A percentile compares a stretch with the other conserved stretches of the same genome.
Conservation (phyloP, 768 basidiomycete genomes). For the Brasilioporus rufonigricans region DNA sequence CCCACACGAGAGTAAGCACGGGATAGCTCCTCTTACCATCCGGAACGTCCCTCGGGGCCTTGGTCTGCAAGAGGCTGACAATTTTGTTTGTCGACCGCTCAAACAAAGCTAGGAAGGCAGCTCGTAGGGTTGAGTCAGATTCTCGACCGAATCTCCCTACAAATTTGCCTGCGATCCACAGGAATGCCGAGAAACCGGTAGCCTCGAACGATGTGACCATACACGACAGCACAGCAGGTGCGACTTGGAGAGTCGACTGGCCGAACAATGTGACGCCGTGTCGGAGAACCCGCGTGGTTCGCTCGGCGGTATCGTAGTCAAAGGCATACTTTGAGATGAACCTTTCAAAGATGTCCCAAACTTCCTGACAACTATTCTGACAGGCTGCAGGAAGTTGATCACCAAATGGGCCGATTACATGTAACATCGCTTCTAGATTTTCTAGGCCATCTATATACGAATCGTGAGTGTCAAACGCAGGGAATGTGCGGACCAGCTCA, state of each 20-base stretch:
- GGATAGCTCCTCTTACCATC: constrained; percentile 66
- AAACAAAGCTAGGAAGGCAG: constrained; percentile 60
- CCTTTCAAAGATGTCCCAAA: constrained; percentile 80
- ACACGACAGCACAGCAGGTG: constrained; percentile 66
- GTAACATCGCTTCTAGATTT: constrained; percentile 89
- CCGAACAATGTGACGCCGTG: constrained; percentile 84
- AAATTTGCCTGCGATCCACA: constrained; percentile 93
- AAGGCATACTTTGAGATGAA: constrained; percentile 79
- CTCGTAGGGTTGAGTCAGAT: constrained; percentile 52
- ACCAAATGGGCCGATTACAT: constrained; percentile 77
- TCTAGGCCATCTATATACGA: constrained; percentile 70
- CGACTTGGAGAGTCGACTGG: constrained; percentile 57
- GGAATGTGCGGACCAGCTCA: constrained; percentile 38
- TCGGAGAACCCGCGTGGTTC: constrained; percentile 79
- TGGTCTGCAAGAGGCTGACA: constrained; percentile 62
- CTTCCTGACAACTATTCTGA: constrained; percentile 70
- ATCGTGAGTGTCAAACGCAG: constrained; percentile 6
- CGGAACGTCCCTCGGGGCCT: constrained; percentile 71
- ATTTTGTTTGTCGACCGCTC: constrained; percentile 76
- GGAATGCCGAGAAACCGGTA: constrained; percentile 79
- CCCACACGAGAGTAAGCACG: neutral
- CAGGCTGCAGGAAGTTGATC: constrained; percentile 81
- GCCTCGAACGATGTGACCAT: constrained; percentile 78
- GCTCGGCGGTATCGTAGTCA: constrained; percentile 76
- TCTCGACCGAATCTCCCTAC: constrained; percentile 74